Percentiles rank a stretch among this genome's conserved stretches.
Evolutionary conservation across 2,329 filamentous ascomycete species (phyloP).

Genomic region (Fusarium lyarnte): DNA sequence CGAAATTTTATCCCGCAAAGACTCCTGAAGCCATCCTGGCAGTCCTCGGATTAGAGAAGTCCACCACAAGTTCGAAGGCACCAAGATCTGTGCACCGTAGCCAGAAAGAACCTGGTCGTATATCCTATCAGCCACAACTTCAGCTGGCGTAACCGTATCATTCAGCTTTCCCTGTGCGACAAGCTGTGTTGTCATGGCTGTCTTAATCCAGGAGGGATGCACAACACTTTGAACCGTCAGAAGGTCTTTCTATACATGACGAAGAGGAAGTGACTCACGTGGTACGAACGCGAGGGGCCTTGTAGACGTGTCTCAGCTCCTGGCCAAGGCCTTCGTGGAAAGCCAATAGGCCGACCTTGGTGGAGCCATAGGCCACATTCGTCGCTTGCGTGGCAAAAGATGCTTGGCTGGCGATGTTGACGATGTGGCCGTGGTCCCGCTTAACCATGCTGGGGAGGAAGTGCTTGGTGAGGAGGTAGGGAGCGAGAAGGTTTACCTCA

Average conservation of each 20-base stretch:
- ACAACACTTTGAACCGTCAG: slow-evolving; percentile 50
- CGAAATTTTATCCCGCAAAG: slow-evolving; percentile 3
- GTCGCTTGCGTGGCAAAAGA: slow-evolving; percentile 65
- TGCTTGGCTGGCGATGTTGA: slow-evolving; percentile 72
- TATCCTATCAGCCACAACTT: slow-evolving; percentile 52
- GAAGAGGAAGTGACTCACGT: slow-evolving; percentile 45
- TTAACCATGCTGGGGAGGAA: slow-evolving; percentile 71
- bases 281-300: slow-evolving; percentile 67
- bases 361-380: slow-evolving; percentile 71
- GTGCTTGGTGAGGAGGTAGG: slow-evolving; percentile 68
- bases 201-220: slow-evolving; percentile 54
- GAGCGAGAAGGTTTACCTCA: slow-evolving; percentile 71
- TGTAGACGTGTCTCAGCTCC: slow-evolving; percentile 65
- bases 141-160: slow-evolving; percentile 16
- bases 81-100: slow-evolving; percentile 53
- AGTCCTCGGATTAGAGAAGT: slow-evolving; percentile 13
- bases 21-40: slow-evolving; percentile 31
- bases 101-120: slow-evolving; percentile 53
- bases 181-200: slow-evolving; percentile 28
- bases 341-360: slow-evolving; percentile 68
- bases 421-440: slow-evolving; percentile 72
- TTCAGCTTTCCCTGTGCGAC: slow-evolving; percentile 34
- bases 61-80: slow-evolving; percentile 44
- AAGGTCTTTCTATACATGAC: rapidly evolving
- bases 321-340: slow-evolving; percentile 70